These are phyloP conservation scores for Pseudevernia furfuracea DNA, from an alignment of 495 filamentous ascomycete species.

Conservation along the genomic window DNA sequence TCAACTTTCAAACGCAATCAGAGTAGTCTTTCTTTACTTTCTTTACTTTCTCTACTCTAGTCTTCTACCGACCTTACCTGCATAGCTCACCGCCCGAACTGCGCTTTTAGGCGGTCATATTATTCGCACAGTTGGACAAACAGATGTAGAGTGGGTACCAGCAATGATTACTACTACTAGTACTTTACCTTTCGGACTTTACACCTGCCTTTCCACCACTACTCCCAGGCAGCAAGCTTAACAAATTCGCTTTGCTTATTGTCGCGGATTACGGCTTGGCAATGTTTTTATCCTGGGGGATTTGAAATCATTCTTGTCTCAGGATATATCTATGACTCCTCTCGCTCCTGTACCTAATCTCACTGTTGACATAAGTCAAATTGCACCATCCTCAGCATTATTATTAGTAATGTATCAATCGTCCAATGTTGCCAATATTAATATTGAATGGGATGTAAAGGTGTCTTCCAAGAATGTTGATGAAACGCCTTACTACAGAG, in stretches of 20 bases:
- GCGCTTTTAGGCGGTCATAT: neutral
- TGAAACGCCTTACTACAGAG: neutral
- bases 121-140: too few relatives aligned
- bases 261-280: neutral
- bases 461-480: neutral
- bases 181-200: neutral
- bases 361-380: neutral
- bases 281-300: neutral
- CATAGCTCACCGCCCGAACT: neutral
- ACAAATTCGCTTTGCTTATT: neutral
- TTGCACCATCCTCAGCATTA: neutral
- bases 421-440: neutral
- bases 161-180: too few relatives aligned
- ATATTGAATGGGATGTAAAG: too few relatives aligned
- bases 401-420: neutral
- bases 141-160: too few relatives aligned
- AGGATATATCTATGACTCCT: constrained; percentile 13
- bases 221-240: constrained; percentile 1
- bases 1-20: too few relatives aligned
- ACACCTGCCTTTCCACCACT: neutral
- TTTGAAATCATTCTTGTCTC: neutral
- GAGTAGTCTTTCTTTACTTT: too few relatives aligned
- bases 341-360: neutral
- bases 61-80: neutral
- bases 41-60: too few relatives aligned